Base-by-base conservation (phyloP, 1,284 basidiomycete genomes). In the Exobasidium cylindrosporum region DNA sequence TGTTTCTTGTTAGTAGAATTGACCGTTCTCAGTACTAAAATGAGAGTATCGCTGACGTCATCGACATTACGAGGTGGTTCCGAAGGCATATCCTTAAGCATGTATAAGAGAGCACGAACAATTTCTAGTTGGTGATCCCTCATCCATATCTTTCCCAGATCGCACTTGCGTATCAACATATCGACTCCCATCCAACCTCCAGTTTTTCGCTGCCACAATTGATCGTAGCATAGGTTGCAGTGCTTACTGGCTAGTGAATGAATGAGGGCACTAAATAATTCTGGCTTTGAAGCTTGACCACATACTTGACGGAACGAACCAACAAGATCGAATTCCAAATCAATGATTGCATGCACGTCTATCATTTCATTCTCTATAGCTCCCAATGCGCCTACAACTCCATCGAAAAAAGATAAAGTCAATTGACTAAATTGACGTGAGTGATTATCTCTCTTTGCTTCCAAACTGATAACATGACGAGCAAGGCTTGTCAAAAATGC, bases 21-120 rank as follows among this genome's bases (percentile, higher is more conserved):
- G 79, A 89, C 88, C 46, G 88, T 86, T 5, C 85, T 85, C 58
- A 98, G 83, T 56, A 97, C 87, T 59, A 85, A 84, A 62, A 87
- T 85, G 58, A 98, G 83, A 31, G 92, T 88, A 58, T 90, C 87
- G 28, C 88, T 84, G 43, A 97, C 89, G 56, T 89, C 86, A 43
- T 88, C 86, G 35, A 93, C 86, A 70, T 94, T 88, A 24, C 86
- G 86, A 0, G 92, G 91, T 46, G 93, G 85, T 69, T 98, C 94
- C 68, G 87, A 86, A 0, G 96, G 94, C 78, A 97, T 90, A 78
- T 98, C 95, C 79, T 98, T 97, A 55, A 99, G 84, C 66, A 95
- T 90, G 77, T 94, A 94, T 50, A 98, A 83, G 32, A 99, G 85
- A 3, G 91, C 93, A 50, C 94, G 88, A 56, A 94, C 87, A 66